Conservation (phyloP, 305 asterid genomes). For the Vinca major region DNA sequence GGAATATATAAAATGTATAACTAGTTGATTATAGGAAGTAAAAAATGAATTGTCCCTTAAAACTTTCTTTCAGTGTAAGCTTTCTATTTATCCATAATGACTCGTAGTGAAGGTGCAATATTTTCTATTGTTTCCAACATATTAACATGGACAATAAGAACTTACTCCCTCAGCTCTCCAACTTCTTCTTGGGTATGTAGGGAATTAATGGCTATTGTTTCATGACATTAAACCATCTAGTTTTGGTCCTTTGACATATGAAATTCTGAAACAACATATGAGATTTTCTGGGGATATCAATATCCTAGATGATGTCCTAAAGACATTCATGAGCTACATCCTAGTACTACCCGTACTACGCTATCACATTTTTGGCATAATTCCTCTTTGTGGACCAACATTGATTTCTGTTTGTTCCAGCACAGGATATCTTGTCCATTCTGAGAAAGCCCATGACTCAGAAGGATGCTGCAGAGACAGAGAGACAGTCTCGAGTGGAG, state of each 20-base stretch:
- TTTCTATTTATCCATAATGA: neutral
- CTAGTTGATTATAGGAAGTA: neutral
- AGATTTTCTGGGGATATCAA: neutral
- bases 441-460: conserved; percentile 48
- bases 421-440: conserved; percentile 59
- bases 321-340: neutral
- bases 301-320: neutral
- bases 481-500: conserved; percentile 26
- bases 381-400: neutral
- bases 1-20: neutral
- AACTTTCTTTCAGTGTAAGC: neutral
- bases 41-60: neutral
- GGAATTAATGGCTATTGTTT: neutral
- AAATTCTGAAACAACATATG: neutral
- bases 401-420: conserved; percentile 34
- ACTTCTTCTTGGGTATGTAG: neutral
- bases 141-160: neutral
- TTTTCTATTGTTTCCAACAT: neutral
- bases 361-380: neutral
- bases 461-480: conserved; percentile 24
- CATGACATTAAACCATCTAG: neutral
- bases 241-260: neutral
- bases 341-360: neutral
- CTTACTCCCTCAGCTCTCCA: neutral
- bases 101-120: neutral